These are phyloP conservation scores for Eutrema heterophyllum DNA, from an alignment of 345 rosid genomes.

Conservation along the genomic window DNA sequence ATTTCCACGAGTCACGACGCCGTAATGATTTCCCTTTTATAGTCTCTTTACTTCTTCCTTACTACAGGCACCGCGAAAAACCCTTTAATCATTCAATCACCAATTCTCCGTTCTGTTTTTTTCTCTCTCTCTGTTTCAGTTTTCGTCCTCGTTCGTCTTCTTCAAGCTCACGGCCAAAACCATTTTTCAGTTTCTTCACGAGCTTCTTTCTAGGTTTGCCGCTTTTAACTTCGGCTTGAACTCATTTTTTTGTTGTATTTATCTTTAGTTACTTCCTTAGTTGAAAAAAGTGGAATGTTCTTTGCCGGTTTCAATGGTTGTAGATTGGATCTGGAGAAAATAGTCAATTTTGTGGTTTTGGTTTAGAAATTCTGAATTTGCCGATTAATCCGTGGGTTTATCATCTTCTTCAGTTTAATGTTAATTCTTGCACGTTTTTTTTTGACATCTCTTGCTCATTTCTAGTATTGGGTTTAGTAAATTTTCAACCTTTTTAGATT, in stretches of 20 bases:
- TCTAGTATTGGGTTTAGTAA: constrained; percentile 13
- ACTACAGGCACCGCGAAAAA: constrained; percentile 21
- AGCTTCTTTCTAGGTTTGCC: constrained; percentile 6
- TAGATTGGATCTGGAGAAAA: constrained; percentile 27
- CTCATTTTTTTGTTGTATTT: neutral
- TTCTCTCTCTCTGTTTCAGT: neutral
- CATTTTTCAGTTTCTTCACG: neutral
- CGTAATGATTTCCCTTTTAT: constrained; percentile 25
- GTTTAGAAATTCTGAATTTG: neutral
- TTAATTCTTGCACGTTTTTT: too few species aligned
- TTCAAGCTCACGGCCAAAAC: neutral
- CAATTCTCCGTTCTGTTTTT: constrained; percentile 14
- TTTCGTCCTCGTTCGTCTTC: neutral
- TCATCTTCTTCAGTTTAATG: neutral
- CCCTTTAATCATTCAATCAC: constrained; percentile 9
- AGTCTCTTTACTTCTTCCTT: constrained; percentile 30
- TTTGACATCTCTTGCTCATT: neutral
- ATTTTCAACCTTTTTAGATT: neutral
- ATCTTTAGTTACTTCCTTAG: neutral
- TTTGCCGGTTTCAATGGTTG: neutral
- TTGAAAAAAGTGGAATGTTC: neutral
- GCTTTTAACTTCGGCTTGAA: neutral
- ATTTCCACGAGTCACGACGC: constrained; percentile 23
- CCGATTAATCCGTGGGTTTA: neutral
- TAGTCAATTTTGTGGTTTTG: neutral